Evolutionary conservation across 257 asterid genomes (phyloP).

Genomic region (Verbascum thapsus): DNA sequence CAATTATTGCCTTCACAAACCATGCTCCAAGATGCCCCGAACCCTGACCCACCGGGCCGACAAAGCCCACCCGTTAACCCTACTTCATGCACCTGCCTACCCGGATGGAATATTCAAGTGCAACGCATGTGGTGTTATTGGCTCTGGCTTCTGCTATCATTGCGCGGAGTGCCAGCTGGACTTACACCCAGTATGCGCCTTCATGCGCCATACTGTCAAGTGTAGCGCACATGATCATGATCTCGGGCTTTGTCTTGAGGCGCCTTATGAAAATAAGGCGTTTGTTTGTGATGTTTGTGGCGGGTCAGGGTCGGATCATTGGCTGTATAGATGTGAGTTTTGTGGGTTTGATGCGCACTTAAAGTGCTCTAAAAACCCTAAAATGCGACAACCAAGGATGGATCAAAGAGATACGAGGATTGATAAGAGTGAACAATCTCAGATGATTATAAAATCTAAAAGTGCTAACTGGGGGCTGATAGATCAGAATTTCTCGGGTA

Average conservation of each 20-base stretch:
- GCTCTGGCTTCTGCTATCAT: slow-evolving; percentile 31
- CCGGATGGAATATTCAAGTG: slow-evolving; percentile 17
- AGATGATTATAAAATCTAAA: neutral
- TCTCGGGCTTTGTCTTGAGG: slow-evolving; percentile 23
- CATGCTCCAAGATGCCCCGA: slow-evolving; percentile 26
- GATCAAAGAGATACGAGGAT: too few relatives aligned
- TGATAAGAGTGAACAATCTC: neutral
- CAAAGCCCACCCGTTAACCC: slow-evolving; percentile 12
- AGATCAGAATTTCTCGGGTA: neutral
- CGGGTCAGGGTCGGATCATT: slow-evolving; percentile 23
- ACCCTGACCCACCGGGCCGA: slow-evolving; percentile 21
- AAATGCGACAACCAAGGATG: too few relatives aligned
- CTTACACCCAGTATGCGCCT: slow-evolving; percentile 26
- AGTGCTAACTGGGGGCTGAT: neutral
- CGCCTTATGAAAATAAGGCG: slow-evolving; percentile 26
- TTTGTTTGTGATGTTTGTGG: slow-evolving; percentile 28
- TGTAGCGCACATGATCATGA: slow-evolving; percentile 25
- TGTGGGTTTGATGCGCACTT: slow-evolving; percentile 28
- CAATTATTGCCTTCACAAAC: slow-evolving; percentile 24
- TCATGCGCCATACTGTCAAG: slow-evolving; percentile 10
- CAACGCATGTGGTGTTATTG: slow-evolving; percentile 27
- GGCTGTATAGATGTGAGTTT: slow-evolving; percentile 27
- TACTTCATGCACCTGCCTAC: slow-evolving; percentile 27
- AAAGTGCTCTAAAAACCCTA: slow-evolving; percentile 23
- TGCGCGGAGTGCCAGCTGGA: slow-evolving; percentile 26